Base-by-base conservation (phyloP, 768 basidiomycete species). In the Mycena polygramma region DNA sequence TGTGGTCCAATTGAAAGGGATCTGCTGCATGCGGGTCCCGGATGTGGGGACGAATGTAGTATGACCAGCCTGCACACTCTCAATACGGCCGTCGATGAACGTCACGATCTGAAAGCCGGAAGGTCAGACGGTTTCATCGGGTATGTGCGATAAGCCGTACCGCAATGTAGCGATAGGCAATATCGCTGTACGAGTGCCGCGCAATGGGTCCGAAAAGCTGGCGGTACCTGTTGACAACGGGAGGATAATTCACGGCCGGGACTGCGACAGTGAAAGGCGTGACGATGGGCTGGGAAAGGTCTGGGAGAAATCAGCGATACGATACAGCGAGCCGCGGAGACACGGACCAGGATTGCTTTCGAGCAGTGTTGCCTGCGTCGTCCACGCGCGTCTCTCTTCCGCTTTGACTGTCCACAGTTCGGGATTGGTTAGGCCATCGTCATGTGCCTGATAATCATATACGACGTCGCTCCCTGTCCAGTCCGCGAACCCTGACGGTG, bases 221-320 rank as follows among this genome's bases (percentile, higher is more conserved):
- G 46, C 39, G 35, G 36, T 36, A 55, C 15, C 22, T 0, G 5
- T 17, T 8, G 17, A 52, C 9, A 5, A 14, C 24, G 1, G 66
- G 66, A 2, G 66, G 66, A 48, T 68, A 68, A 39, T 68, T 68
- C 19, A 68, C 66, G 4, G 58, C 52, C 7, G 66, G 66, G 5
- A 59, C 39, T 11, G 66, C 58, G 51, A 68, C 59, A 7, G 52
- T 54, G 36, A 68, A 68, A 3, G 66, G 52, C 8, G 43, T 48
- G 35, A 68, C 59, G 7, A 37, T 24, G 7, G 68, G 60, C 26
- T 58, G 46, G 0, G 68, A 48, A 9, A 63, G 30, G 26, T 69
- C 68, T 66, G 30, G 8, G 19, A 55, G 30, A 46, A 15, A 11
- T 35, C 19, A 57, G 37, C 30, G 20, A 43, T 39, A 57, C n/a